A percentile compares a stretch with the other conserved stretches of the same genome.
Conservation (phyloP, 345 rosid species). For the Euphorbia pulcherrima region DNA sequence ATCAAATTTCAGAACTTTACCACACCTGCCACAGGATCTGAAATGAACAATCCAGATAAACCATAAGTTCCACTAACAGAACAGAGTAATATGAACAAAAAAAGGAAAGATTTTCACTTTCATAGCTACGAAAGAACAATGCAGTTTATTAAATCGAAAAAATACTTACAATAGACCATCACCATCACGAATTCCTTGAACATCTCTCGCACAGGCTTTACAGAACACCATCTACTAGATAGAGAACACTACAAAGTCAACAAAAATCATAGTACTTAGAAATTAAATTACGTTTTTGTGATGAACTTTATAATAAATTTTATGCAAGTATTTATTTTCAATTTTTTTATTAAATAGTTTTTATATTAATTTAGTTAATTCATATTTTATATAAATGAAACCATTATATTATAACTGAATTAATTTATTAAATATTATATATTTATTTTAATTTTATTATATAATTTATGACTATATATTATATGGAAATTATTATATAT, state of each 20-base stretch:
- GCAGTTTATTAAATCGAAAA: neutral
- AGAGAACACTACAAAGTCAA: neutral
- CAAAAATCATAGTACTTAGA: too few relatives aligned
- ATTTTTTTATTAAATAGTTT: too few relatives aligned
- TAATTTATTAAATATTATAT: too few relatives aligned
- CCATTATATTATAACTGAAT: too few relatives aligned
- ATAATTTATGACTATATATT: too few relatives aligned
- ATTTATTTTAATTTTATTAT: too few relatives aligned
- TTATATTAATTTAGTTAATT: too few relatives aligned
- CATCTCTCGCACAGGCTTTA: constrained; percentile 12
- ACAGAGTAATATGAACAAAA: neutral
- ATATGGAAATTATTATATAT: too few relatives aligned
- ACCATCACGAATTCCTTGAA: constrained; percentile 4
- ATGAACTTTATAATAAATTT: too few relatives aligned
- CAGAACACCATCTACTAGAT: constrained; percentile 18
- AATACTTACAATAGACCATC: constrained; percentile 14
- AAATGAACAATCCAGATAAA: neutral
- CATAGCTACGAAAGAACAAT: neutral
- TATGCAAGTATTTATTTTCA: too few relatives aligned
- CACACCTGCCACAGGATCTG: constrained; percentile 28
- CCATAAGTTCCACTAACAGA: neutral
- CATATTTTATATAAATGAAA: too few relatives aligned
- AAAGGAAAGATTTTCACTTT: neutral
- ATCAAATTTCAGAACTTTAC: constrained; percentile 20
- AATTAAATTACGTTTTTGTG: too few relatives aligned